Percentiles rank a stretch among this genome's conserved stretches.
These are phyloP conservation scores for Symbiotaphrina buchneri DNA, from an alignment of 495 filamentous ascomycete species.

Conservation along the genomic window DNA sequence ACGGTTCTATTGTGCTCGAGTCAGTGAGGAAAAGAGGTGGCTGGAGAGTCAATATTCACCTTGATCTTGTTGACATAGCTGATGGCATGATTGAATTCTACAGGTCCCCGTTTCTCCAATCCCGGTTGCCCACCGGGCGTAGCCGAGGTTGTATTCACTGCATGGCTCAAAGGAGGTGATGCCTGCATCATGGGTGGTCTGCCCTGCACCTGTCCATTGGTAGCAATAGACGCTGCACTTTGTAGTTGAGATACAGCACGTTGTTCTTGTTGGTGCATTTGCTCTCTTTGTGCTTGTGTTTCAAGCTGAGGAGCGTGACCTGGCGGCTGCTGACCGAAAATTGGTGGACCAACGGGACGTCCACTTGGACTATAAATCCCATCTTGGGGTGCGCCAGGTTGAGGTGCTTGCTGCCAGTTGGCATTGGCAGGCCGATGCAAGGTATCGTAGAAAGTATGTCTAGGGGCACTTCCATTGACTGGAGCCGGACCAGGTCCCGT, in stretches of 20 bases:
- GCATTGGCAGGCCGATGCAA: slow-evolving; percentile 6
- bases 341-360: slow-evolving; percentile 6
- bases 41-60: slow-evolving; percentile 22
- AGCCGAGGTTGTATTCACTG: slow-evolving; percentile 8
- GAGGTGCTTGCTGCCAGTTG: slow-evolving; percentile 7
- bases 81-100: slow-evolving; percentile 99
- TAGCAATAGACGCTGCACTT: slow-evolving; percentile 40
- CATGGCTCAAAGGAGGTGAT: slow-evolving; percentile 2
- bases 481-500: slow-evolving; percentile 13
- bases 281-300: slow-evolving; percentile 16
- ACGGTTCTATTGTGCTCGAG: slow-evolving; percentile 36
- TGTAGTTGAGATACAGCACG: slow-evolving; percentile 61
- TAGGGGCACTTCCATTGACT: slow-evolving; percentile 6
- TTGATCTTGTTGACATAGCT: slow-evolving; percentile 99
- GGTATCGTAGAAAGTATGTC: slow-evolving; percentile 8
- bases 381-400: slow-evolving; percentile 16
- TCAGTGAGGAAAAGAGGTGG: slow-evolving; percentile 1
- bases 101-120: slow-evolving; percentile 72
- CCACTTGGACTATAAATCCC: slow-evolving; percentile 21
- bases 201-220: slow-evolving; percentile 16
- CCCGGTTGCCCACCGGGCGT: slow-evolving; percentile 31
- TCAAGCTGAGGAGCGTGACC: slow-evolving; percentile 19
- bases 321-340: slow-evolving; percentile 8
- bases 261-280: slow-evolving; percentile 52
- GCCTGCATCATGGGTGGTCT: slow-evolving; percentile 20